Base-by-base conservation (phyloP, 306 rosid genomes). In the Bauhinia variegata region DNA sequence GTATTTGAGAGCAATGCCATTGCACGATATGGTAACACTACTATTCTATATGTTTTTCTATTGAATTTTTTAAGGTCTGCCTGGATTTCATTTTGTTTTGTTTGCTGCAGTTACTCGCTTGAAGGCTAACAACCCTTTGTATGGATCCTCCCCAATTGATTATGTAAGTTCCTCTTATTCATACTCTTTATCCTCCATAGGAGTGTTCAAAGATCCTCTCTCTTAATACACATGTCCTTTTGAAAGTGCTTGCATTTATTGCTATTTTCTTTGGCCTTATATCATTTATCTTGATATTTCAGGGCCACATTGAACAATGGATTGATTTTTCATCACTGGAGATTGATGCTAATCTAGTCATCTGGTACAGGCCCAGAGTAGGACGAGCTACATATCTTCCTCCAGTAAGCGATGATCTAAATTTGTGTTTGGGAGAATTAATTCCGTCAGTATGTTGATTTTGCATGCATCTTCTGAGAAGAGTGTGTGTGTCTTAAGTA, bases 221-320 rank as follows among this genome's bases (percentile, higher is more conserved):
- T 33, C 17, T 56, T 11, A 2, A 5, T 14, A 5, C 15, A n/a
- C 33, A 18, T 19, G 28, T 17, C 23, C 39, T 38, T 16, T 7
- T 38, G 46, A 30, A 28, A 51, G 34, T 11, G 43, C 31, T 8
- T 46, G 52, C 14, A 28, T 53, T 0, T 10, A 8, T 44, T 51
- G 2, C 11, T 46, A 15, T 6, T 51, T 14, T n/a, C 12, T 31
- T 15, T 36, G 9, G 49, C 44, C 41, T 47, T 65, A 41, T 33
- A 16, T 42, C 15, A n/a, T 5, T 55, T 8, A 11, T 61, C 36
- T 65, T 65, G 5, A 32, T 77, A n/a, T 33, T 76, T 57, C 87
- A 91, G 97, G 93, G 79, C 58, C 96, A 67, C 18, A 61, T 88
- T 7, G 97, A 91, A 43, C 96, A 91, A 67, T 91, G 97, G 96